Conservation (phyloP, 208 protist genomes). For the Leishmania guyanensis region DNA sequence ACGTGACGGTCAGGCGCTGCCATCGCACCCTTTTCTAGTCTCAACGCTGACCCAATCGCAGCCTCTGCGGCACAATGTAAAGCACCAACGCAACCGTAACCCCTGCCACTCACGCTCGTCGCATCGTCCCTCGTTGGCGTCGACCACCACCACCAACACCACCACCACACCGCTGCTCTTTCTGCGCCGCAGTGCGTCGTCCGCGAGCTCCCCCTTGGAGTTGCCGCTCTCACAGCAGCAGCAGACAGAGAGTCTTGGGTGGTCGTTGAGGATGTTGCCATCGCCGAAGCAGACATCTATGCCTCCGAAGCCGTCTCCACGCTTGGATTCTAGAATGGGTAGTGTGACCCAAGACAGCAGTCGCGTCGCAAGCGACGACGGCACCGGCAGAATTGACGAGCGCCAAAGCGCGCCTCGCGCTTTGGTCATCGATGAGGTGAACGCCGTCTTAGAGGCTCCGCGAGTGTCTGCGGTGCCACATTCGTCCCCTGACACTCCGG, state of each 20-base stretch:
- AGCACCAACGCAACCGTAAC: neutral
- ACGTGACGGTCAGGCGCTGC: neutral
- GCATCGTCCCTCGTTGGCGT: neutral
- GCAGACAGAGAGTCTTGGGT: conserved; percentile 8
- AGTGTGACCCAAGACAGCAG: neutral
- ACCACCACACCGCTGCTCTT: neutral
- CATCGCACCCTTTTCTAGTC: conserved; percentile 4
- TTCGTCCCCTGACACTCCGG: neutral
- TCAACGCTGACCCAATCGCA: conserved; percentile 1
- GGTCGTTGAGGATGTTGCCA: neutral
- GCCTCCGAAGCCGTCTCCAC: neutral
- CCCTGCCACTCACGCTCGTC: conserved; percentile 1
- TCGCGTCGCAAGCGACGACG: neutral
- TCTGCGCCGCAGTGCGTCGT: conserved; percentile 8
- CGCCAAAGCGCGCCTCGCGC: neutral
- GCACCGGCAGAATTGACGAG: neutral
- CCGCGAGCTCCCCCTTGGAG: neutral
- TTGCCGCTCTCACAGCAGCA: neutral
- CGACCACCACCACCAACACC: conserved; percentile 3
- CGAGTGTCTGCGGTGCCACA: neutral
- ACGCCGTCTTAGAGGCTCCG: neutral
- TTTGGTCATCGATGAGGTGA: neutral
- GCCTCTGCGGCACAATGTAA: neutral
- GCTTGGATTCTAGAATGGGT: neutral
- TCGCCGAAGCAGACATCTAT: neutral